Evolutionary conservation across 2,329 filamentous ascomycete genomes (phyloP).

Genomic region (Phaeosphaeria sp.): DNA sequence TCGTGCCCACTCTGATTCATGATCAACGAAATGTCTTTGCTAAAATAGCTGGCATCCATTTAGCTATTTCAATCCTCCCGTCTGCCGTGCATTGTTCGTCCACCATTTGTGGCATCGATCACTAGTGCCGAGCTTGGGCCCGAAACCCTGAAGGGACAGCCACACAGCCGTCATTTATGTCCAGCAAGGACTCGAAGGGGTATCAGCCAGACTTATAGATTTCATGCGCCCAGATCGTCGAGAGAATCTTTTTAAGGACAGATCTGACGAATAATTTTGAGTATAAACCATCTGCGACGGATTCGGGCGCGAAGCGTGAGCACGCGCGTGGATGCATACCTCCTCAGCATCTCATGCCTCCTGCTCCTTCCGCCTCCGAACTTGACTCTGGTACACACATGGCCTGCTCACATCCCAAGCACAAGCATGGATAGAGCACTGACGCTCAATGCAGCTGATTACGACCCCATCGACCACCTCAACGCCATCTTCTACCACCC

Average conservation of each 20-base stretch:
- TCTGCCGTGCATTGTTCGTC: too few species aligned
- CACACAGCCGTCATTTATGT: too few species aligned
- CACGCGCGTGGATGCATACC: slow-evolving; percentile 45
- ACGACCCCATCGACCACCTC: slow-evolving; percentile 90
- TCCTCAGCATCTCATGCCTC: slow-evolving; percentile 45
- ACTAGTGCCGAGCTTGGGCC: slow-evolving; percentile 23
- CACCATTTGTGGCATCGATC: not conserved
- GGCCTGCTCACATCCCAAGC: slow-evolving; percentile 7
- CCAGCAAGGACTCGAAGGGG: too few species aligned
- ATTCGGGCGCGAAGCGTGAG: slow-evolving; percentile 33
- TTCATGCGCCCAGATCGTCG: not conserved
- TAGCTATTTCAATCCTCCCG: too few species aligned
- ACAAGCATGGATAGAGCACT: slow-evolving; percentile 25
- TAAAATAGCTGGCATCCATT: too few species aligned
- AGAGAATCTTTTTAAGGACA: not conserved
- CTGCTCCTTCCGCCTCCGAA: slow-evolving; percentile 40
- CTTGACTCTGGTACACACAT: slow-evolving; percentile 47
- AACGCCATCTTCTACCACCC: slow-evolving; percentile 94
- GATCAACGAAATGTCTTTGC: too few species aligned
- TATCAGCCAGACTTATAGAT: too few species aligned
- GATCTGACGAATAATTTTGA: not conserved
- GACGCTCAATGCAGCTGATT: slow-evolving; percentile 67
- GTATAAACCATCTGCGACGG: slow-evolving; percentile 13
- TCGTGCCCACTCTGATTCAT: too few species aligned
- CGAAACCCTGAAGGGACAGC: slow-evolving; percentile 9